Evolutionary conservation across 495 filamentous ascomycete genomes (phyloP), one percentile per base, ranked within the genome.

Genomic region (Jackrogersella minutella): DNA sequence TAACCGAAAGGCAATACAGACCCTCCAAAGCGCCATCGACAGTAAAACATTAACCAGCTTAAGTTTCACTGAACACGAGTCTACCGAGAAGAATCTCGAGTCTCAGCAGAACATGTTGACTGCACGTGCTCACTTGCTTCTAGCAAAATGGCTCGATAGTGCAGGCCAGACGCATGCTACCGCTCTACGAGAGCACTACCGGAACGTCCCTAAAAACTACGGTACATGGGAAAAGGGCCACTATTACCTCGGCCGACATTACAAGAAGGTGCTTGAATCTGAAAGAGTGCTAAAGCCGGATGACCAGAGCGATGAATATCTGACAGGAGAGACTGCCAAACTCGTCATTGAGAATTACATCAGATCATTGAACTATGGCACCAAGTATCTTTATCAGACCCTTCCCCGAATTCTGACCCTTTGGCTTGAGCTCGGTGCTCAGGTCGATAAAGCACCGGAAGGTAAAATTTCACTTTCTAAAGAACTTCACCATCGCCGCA

Each of bases 221-320:
- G 69, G 78, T 0, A 88, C 86, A 62, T 99, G 93, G 93, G 96
- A 99, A 69, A 97, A 97, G 77, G 93, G 91, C 0, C 91, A 97
- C 74, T 98, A 97, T 75, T 96, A 97, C 76, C 84, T 99, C 14
- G 95, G 95, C 10, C 94, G 93, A 58, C 91, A 98, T 76, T 99
- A 98, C 82, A 96, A 97, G 73, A 99, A 97, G 73, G 84, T 98
- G 13, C 82, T 97, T 16, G 93, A 98, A 68, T 90, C 91, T 0
- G 92, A 98, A 72, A 94, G 91, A 73, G 81, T 82, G 7, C 85
- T 97, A 40, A 87, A 89, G 7, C 81, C 86, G 33, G 84, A 85
- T 11, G 92, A 85, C 30, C 85, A 87, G 70, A 80, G 74, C 2
- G 80, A 85, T 28, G 71, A 77, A 28, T 88, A 83, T 53, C 59